Evolutionary conservation across 2,329 filamentous ascomycete species (phyloP), one percentile per base, ranked within the genome.

Genomic region (Colletotrichum caudatum): DNA sequence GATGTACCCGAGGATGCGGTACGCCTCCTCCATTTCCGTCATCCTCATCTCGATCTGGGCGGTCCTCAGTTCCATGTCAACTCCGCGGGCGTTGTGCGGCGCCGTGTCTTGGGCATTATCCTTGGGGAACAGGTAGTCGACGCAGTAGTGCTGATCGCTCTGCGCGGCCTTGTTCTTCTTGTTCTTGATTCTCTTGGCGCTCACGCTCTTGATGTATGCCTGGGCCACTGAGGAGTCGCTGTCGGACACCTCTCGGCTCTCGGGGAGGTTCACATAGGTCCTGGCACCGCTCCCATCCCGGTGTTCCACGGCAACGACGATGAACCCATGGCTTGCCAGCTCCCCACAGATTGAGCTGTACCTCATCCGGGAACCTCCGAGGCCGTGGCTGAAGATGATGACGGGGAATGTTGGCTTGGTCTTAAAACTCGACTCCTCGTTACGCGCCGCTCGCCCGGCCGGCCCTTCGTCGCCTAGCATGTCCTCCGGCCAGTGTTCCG

Each of bases 261-360:
- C 81, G 0, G 84, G 82, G 57, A 90, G 83, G 74, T 91, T 92
- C 68, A 92, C 84, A 71, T 87, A 88, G 0, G 87, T 89, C 59
- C 90, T 81, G 5, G 90, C 88, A 3, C 88, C 89, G 66, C 87
- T 89, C 0, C 90, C 90, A 76, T 92, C 90, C 37, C 90, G 80
- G 77, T 92, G 90, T 78, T 93, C 90, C 33, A 92, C 76, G 0
- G 89, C 89, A 44, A 89, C 86, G 0, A 92, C 89, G 0, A 92
- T 82, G 74, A 92, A 91, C 0, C 90, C 89, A 74, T 91, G 89
- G 76, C 88, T 90, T 0, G 90, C 90, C 74, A 92, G 87, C 74
- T 92, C 89, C 9, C 90, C 89, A 74, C 90, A 92, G 2, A 92
- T 82, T 20, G 86, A 85, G 23, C 87, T 90, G 76, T 91, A 91